Conservation (phyloP, 2,329 filamentous ascomycete genomes). For the Penicillium sp. region DNA sequence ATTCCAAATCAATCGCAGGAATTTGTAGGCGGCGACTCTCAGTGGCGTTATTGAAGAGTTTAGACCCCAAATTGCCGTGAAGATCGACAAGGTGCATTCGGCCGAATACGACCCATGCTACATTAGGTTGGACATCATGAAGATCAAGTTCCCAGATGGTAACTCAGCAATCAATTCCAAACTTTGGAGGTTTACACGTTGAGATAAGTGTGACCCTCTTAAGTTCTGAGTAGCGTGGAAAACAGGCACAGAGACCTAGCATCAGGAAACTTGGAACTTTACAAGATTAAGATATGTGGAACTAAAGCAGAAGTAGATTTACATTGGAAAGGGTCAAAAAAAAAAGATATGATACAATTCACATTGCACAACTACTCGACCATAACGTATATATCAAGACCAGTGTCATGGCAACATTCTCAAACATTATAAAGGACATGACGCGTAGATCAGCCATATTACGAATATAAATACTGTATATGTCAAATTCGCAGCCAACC, state of each 20-base stretch:
- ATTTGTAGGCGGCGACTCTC: not conserved
- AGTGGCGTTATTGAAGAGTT: not conserved
- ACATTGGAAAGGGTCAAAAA: not conserved
- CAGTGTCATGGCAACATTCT: slow-evolving; percentile 12
- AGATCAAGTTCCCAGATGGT: too few species aligned
- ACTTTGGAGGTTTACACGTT: too few species aligned
- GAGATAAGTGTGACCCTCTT: too few species aligned
- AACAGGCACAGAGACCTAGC: too few species aligned
- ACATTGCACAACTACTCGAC: slow-evolving; percentile 3
- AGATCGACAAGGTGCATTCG: not conserved
- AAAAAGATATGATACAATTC: slow-evolving; percentile 10
- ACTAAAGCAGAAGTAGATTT: too few species aligned
- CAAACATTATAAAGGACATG: slow-evolving; percentile 15
- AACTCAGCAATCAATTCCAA: too few species aligned
- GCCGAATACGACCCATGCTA: not conserved
- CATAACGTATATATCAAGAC: slow-evolving; percentile 1
- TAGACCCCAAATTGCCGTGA: not conserved
- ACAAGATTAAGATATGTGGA: too few species aligned
- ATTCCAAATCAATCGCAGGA: not conserved
- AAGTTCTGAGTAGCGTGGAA: too few species aligned
- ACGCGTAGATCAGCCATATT: slow-evolving; percentile 18
- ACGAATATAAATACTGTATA: slow-evolving; percentile 10
- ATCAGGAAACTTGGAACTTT: too few species aligned
- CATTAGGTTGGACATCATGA: not conserved
- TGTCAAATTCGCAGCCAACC: not conserved